Conservation (phyloP, 768 basidiomycete genomes). For the Boletus patriciae region DNA sequence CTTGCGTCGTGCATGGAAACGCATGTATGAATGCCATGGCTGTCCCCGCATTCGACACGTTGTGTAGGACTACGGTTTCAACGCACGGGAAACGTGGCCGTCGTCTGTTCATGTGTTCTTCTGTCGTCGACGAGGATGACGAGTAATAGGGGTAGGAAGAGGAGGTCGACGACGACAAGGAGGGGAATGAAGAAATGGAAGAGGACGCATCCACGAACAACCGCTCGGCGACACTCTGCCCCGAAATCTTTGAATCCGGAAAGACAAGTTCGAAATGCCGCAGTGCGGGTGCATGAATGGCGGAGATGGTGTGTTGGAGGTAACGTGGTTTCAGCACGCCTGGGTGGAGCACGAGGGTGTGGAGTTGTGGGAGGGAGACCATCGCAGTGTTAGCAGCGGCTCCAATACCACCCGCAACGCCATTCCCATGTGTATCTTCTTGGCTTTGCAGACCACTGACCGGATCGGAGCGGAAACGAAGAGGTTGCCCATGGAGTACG, state of each 20-base stretch:
- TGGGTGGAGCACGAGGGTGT: conserved; percentile 32
- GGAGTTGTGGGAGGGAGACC: conserved; percentile 28
- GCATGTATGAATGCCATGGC: conserved; percentile 29
- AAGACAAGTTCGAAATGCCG: conserved; percentile 36
- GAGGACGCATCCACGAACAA: conserved; percentile 19
- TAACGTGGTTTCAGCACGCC: conserved; percentile 33
- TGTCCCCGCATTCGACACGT: conserved; percentile 23
- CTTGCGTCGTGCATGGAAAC: conserved; percentile 22
- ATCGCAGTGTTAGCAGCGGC: background rate
- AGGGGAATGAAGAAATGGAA: background rate
- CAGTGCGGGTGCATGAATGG: conserved; percentile 28
- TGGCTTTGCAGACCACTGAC: conserved; percentile 6
- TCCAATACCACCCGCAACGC: background rate
- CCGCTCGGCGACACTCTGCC: conserved; percentile 27
- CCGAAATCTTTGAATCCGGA: conserved; percentile 30
- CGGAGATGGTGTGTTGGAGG: conserved; percentile 30
- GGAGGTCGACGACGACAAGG: background rate
- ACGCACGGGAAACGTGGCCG: conserved; percentile 29
- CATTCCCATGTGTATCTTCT: background rate
- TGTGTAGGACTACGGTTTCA: conserved; percentile 28
- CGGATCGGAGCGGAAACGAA: conserved; percentile 25
- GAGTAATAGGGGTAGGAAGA: background rate
- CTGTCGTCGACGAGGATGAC: background rate
- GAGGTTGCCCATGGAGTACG: conserved; percentile 29
- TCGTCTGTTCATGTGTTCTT: conserved; percentile 6